A percentile compares a stretch with the other conserved stretches of the same genome.
phyloP scores from a whole-genome alignment of 2,329 filamentous ascomycete species.

The Diplodia intermedia region DNA sequence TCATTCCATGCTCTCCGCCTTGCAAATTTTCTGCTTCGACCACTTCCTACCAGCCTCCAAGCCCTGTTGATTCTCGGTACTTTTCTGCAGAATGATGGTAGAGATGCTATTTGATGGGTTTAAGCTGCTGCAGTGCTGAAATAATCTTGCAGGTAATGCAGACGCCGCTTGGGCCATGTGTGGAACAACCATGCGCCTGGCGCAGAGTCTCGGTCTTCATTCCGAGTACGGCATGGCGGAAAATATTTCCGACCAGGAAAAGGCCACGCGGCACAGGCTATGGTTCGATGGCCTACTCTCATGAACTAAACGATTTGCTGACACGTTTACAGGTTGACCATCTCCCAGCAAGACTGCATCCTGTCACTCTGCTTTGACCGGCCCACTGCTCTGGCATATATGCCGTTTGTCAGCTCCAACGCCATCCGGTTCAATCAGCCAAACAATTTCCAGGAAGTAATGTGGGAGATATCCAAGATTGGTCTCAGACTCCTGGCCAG shows the following conservation, averaged over 20 bases:
- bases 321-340: conserved; percentile 8
- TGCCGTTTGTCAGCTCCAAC: neutral
- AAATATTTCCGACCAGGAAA: neutral
- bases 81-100: conserved; percentile 28
- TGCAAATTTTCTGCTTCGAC: conserved; percentile 15
- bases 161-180: conserved; percentile 23
- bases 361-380: conserved; percentile 28
- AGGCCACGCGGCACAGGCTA: neutral
- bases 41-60: conserved; percentile 5
- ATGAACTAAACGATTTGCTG: neutral
- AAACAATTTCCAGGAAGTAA: conserved; percentile 3
- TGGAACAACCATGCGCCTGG: conserved; percentile 18
- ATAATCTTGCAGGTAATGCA: conserved; percentile 7
- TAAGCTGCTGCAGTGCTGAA: neutral
- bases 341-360: conserved; percentile 21
- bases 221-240: neutral
- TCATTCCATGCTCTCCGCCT: conserved; percentile 26
- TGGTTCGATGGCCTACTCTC: neutral
- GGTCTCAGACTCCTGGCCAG: neutral
- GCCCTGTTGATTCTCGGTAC: conserved; percentile 12
- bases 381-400: conserved; percentile 1
- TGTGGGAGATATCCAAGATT: conserved; percentile 20
- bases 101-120: no score
- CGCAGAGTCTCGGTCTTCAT: conserved; percentile 18
- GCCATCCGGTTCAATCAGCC: no score